Percentiles rank a stretch among this genome's conserved stretches.
These are phyloP conservation scores for Moniliophthora roreri DNA, from an alignment of 1,284 basidiomycete species.

Conservation along the genomic window DNA sequence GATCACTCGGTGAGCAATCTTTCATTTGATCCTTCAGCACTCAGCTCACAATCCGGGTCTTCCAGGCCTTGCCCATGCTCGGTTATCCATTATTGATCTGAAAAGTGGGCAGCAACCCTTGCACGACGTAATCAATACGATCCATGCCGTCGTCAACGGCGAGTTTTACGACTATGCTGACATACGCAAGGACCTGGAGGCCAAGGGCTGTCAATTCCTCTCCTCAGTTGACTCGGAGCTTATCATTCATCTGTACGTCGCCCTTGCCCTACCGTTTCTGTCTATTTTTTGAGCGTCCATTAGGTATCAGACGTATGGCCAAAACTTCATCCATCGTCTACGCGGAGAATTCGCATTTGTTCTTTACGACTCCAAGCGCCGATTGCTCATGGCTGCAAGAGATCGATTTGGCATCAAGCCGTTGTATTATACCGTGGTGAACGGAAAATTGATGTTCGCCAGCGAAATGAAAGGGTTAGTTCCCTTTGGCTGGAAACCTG, in stretches of 20 bases:
- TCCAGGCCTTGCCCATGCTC: conserved; percentile 21
- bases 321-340: conserved; percentile 11
- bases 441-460: conserved; percentile 18
- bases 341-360: conserved; percentile 23
- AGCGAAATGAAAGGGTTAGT: conserved; percentile 23
- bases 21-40: neutral
- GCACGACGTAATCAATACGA: conserved; percentile 14
- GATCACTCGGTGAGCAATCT: neutral
- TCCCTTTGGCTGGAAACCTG: conserved; percentile 19
- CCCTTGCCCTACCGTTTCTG: neutral
- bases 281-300: too few relatives aligned
- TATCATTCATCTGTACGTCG: conserved; percentile 16
- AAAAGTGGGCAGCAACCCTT: conserved; percentile 21
- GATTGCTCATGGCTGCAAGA: conserved; percentile 18
- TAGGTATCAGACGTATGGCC: conserved; percentile 16
- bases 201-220: conserved; percentile 19
- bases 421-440: conserved; percentile 20
- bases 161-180: conserved; percentile 21
- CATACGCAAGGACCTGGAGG: conserved; percentile 18
- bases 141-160: conserved; percentile 21
- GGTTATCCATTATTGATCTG: conserved; percentile 22
- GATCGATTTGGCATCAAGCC: conserved; percentile 24
- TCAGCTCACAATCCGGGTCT: neutral
- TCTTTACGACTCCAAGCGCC: conserved; percentile 18
- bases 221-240: conserved; percentile 19